phyloP scores from a whole-genome alignment of 1,139 yeast genomes.

The Nadsonia commutata region DNA sequence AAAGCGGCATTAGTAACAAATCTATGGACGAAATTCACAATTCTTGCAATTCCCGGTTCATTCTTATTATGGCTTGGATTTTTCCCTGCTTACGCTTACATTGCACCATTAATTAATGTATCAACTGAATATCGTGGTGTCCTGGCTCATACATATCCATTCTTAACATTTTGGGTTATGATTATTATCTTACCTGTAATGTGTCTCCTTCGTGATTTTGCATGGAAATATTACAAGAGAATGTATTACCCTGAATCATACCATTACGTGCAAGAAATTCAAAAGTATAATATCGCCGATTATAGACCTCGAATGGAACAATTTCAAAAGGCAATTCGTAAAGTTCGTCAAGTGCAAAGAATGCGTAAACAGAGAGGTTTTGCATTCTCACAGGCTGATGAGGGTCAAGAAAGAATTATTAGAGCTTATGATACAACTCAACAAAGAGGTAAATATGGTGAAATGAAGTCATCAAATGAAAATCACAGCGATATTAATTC shows the following conservation, averaged over 20 bases:
- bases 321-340: conserved; percentile 92
- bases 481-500: neutral
- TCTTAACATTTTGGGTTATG: conserved; percentile 75
- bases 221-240: conserved; percentile 90
- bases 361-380: conserved; percentile 97
- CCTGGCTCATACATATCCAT: conserved; percentile 58
- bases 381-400: conserved; percentile 94
- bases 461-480: conserved; percentile 21
- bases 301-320: conserved; percentile 92
- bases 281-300: conserved; percentile 86
- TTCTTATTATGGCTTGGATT: conserved; percentile 68
- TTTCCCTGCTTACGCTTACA: conserved; percentile 73
- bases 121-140: conserved; percentile 80
- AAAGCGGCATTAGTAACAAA: conserved; percentile 88
- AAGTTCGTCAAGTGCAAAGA: conserved; percentile 94
- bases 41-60: conserved; percentile 92
- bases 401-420: conserved; percentile 81
- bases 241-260: conserved; percentile 84
- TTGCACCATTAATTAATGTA: conserved; percentile 74
- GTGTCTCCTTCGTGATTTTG: conserved; percentile 73
- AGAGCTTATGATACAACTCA: conserved; percentile 89
- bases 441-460: conserved; percentile 39
- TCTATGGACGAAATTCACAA: conserved; percentile 88
- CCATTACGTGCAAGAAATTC: conserved; percentile 93
- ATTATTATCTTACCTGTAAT: conserved; percentile 58